Base-by-base conservation (phyloP, 225 moss, liverwort and hornwort species). In the Pleurozium schreberi region DNA sequence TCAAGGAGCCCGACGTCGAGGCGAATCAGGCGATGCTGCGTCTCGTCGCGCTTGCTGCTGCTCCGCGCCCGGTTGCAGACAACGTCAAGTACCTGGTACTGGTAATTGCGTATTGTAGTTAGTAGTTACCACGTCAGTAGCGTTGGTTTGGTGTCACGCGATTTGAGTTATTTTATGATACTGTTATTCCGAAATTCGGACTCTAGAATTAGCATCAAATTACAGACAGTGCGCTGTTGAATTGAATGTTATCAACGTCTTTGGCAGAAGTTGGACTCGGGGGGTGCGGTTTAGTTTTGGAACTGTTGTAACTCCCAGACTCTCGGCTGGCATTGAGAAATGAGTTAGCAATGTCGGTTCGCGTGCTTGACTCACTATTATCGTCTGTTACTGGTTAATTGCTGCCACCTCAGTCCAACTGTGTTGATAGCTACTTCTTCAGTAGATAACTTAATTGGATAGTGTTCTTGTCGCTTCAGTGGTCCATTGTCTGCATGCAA, bases 261-360 rank as follows among this genome's bases (percentile, higher is more conserved):
- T 52, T 73, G 88, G 82, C 59, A 88, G 88, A 83, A 82, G 85
- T 78, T 88, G 64, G 83, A 92, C 86, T 92, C 83, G 88, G 80
- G 84, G 57, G 87, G 89, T 85, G 89, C 87, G 92, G 89, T 93
- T 93, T 88, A 65, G 83, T 87, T 85, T 86, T 88, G 91, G 89
- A 91, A 93, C 87, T 93, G 91, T 89, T 93, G 87, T 91, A 91
- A 93, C 87, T 91, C 92, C 89, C 91, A 79, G 89, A 89, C 92
- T 93, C 89, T 89, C 89, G 91, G 89, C 82, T 92, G 90, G 92
- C 90, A 87, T 85, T 87, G 87, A 85, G 82, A 89, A 89, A 87
- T 79, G 92, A 88, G 91, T 91, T 89, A 91, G 91, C 91, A 89
- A 87, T 89, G 92, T 93, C 89, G 89, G 91, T 91, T 93, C 89